A percentile compares a stretch with the other conserved stretches of the same genome.
These are phyloP conservation scores for Candida gigantensis DNA, from an alignment of 1,139 yeast genomes.

Conservation along the genomic window DNA sequence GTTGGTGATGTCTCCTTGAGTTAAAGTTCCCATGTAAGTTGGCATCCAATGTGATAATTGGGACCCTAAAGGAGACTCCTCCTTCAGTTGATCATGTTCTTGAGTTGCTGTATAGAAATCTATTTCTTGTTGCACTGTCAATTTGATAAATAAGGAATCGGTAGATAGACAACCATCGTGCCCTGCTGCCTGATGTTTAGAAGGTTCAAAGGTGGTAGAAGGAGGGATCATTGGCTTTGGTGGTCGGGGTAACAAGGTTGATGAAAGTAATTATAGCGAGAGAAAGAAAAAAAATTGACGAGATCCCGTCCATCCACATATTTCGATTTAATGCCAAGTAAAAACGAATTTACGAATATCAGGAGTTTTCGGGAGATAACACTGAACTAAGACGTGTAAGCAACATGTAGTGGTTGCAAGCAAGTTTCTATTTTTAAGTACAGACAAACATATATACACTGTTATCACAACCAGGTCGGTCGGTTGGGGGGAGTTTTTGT, in stretches of 20 bases:
- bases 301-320: no score
- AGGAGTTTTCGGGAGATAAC: no score
- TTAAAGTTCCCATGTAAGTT: conserved; percentile 37
- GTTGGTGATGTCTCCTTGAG: conserved; percentile 27
- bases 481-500: no score
- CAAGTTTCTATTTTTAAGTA: no score
- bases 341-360: no score
- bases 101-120: conserved; percentile 60
- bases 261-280: neutral
- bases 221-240: conserved; percentile 2
- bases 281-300: conserved; percentile 1
- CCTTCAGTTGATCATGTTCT: conserved; percentile 15
- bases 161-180: conserved; percentile 74
- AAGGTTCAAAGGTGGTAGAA: conserved; percentile 15
- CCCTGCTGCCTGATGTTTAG: conserved; percentile 75
- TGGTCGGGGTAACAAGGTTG: neutral
- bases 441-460: no score
- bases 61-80: conserved; percentile 31
- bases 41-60: conserved; percentile 57
- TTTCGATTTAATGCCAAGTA: no score
- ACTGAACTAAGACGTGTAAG: no score
- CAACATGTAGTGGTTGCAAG: no score
- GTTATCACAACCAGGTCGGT: no score
- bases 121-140: conserved; percentile 62
- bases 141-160: conserved; percentile 65